These are phyloP conservation scores for Cladophialophora immunda DNA, from an alignment of 2,329 filamentous ascomycete species.

Conservation along the genomic window DNA sequence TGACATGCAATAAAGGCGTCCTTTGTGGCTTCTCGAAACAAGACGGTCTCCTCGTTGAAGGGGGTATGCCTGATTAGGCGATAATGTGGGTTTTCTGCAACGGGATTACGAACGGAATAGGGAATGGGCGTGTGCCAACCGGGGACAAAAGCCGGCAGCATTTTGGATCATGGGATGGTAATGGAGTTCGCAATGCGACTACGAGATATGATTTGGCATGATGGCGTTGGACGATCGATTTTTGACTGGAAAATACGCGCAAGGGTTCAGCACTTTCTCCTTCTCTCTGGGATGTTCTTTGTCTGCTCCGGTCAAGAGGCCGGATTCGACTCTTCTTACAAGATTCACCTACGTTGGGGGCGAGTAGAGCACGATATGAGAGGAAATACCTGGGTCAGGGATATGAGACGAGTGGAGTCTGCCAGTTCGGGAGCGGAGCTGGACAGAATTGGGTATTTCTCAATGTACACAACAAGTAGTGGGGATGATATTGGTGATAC, in stretches of 20 bases:
- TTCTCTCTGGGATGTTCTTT: neutral
- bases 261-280: neutral
- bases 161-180: conserved; percentile 21
- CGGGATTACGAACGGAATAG: conserved; percentile 15
- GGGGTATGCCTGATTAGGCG: conserved; percentile 15
- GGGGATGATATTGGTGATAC: neutral
- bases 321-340: neutral
- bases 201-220: conserved; percentile 38
- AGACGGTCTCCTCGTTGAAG: neutral
- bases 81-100: conserved; percentile 22
- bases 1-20: conserved; percentile 14
- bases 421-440: conserved; percentile 2
- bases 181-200: conserved; percentile 32
- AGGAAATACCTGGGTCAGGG: neutral
- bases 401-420: neutral
- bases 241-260: conserved; percentile 1
- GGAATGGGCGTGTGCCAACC: conserved; percentile 3
- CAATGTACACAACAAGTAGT: conserved; percentile 8
- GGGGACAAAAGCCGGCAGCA: conserved; percentile 31
- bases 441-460: conserved; percentile 5
- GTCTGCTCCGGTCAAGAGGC: neutral
- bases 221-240: conserved; percentile 27
- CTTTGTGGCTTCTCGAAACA: conserved; percentile 10
- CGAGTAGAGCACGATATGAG: conserved; percentile 4
- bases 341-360: neutral